phyloP scores from a whole-genome alignment of 2,329 filamentous ascomycete species.

The Diaporthe destruens region DNA sequence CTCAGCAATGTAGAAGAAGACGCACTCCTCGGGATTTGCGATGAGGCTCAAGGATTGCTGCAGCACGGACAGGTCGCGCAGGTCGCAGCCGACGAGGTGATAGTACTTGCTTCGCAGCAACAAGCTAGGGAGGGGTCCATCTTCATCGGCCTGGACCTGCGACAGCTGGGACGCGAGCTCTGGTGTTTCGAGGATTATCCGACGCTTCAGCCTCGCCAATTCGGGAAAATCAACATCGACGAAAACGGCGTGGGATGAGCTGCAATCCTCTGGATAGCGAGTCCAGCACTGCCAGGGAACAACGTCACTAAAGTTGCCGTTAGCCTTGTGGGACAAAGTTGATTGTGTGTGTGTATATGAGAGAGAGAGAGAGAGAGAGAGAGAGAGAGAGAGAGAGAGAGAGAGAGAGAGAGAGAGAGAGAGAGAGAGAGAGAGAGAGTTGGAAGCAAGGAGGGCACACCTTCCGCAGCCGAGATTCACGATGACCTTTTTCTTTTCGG shows the following conservation, averaged over 20 bases:
- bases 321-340: neutral
- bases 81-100: slow-evolving; percentile 83
- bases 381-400: too few relatives aligned
- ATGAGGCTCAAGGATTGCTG: slow-evolving; percentile 69
- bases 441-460: slow-evolving; percentile 64
- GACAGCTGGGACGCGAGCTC: slow-evolving; percentile 68
- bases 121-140: slow-evolving; percentile 54
- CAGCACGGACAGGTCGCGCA: slow-evolving; percentile 75
- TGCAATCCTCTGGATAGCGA: slow-evolving; percentile 71
- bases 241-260: slow-evolving; percentile 68
- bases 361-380: too few relatives aligned
- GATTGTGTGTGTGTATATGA: neutral
- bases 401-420: too few relatives aligned
- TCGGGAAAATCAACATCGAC: slow-evolving; percentile 90
- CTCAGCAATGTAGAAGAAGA: slow-evolving; percentile 86
- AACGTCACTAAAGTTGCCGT: slow-evolving; percentile 73
- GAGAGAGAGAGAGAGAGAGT: neutral
- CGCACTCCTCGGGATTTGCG: slow-evolving; percentile 68
- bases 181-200: slow-evolving; percentile 73
- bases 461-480: slow-evolving; percentile 92
- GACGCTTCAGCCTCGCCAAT: slow-evolving; percentile 80
- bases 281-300: slow-evolving; percentile 86
- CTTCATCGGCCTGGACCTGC: slow-evolving; percentile 56
- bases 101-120: slow-evolving; percentile 78
- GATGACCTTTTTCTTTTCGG: slow-evolving; percentile 75